These are phyloP conservation scores for Dendrobium officinale DNA, from an alignment of 106 monocot species.

Conservation along the genomic window DNA sequence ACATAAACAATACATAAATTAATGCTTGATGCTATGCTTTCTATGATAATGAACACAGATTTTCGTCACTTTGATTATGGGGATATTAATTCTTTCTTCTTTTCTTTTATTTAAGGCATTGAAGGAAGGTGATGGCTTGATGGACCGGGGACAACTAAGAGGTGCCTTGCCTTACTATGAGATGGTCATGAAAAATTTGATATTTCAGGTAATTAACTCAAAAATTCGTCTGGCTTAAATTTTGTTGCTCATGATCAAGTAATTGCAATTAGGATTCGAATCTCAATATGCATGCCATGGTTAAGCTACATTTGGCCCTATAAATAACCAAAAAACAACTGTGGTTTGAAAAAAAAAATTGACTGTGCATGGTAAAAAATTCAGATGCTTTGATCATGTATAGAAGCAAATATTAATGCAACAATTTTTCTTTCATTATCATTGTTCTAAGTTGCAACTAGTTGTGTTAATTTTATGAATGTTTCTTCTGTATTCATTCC, in stretches of 20 bases:
- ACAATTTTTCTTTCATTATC: background rate
- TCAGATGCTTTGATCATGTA: background rate
- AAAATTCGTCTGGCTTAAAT: background rate
- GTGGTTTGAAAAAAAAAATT: background rate
- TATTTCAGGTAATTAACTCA: constrained; percentile 60
- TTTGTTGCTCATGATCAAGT: background rate
- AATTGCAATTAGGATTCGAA: background rate
- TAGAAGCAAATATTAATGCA: background rate
- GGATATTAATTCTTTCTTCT: background rate
- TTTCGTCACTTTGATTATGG: background rate
- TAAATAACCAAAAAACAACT: background rate
- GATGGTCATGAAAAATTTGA: constrained; percentile 62
- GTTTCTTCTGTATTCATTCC: background rate
- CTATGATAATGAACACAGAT: too few species aligned
- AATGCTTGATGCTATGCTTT: too few species aligned
- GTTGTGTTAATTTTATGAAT: background rate
- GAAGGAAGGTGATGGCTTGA: constrained; percentile 73
- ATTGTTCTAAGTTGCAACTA: background rate
- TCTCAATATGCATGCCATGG: background rate
- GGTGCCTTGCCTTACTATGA: constrained; percentile 86
- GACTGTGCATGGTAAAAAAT: background rate
- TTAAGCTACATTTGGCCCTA: background rate
- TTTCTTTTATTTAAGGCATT: constrained; percentile 39
- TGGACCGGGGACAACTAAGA: constrained; percentile 71
- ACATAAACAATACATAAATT: too few species aligned